These are phyloP conservation scores for Hypoxylon sp. DNA, from an alignment of 2,329 filamentous ascomycete species.

Conservation along the genomic window DNA sequence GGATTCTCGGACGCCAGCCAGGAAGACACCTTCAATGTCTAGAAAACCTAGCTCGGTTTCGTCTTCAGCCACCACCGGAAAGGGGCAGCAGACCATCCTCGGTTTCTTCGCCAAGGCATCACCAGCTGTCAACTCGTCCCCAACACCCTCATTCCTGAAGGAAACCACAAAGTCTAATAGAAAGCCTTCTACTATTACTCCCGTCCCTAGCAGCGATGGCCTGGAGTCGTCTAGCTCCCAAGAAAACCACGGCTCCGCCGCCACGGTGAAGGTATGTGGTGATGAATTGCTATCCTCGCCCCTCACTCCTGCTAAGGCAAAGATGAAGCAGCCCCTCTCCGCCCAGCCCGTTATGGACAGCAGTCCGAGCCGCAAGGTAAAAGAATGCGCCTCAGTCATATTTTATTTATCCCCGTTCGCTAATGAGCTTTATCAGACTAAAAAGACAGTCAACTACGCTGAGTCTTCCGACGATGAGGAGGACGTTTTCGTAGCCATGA, in stretches of 20 bases:
- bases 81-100: conserved; percentile 81
- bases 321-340: conserved; percentile 59
- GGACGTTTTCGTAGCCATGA: conserved; percentile 71
- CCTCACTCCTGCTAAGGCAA: conserved; percentile 60
- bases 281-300: conserved; percentile 64
- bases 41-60: conserved; percentile 63
- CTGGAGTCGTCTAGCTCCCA: conserved; percentile 77
- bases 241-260: conserved; percentile 69
- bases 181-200: conserved; percentile 70
- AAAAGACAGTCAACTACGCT: conserved; percentile 80
- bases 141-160: conserved; percentile 60
- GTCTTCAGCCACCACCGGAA: conserved; percentile 62
- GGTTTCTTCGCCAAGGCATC: conserved; percentile 82
- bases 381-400: conserved; percentile 35
- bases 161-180: conserved; percentile 64
- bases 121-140: conserved; percentile 50
- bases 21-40: conserved; percentile 59
- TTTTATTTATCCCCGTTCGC: not conserved
- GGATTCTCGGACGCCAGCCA: conserved; percentile 53
- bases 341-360: conserved; percentile 64
- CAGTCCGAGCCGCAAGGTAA: conserved; percentile 86
- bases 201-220: conserved; percentile 85
- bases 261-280: conserved; percentile 63
- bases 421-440: conserved; percentile 57
- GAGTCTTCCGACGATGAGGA: conserved; percentile 89